These are phyloP conservation scores for Kluyveromyces marxianus DNA, from an alignment of 1,139 yeast genomes.

Conservation along the genomic window DNA sequence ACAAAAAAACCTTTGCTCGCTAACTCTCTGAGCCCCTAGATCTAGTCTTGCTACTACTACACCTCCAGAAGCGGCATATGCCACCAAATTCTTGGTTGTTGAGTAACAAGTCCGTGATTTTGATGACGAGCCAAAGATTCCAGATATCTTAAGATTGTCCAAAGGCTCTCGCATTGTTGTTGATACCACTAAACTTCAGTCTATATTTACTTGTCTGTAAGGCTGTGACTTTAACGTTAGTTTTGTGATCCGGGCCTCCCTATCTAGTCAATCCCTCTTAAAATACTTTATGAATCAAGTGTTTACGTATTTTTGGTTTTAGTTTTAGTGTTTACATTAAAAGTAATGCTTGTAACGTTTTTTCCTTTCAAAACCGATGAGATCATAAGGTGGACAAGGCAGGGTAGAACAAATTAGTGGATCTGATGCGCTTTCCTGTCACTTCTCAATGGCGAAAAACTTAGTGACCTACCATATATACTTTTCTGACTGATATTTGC, in stretches of 20 bases:
- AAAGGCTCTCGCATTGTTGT: constrained; percentile 1
- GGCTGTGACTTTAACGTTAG: neutral
- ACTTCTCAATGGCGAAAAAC: too few relatives aligned
- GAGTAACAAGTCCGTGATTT: constrained; percentile 2
- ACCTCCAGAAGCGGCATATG: constrained; percentile 6
- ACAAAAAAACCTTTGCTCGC: constrained; percentile 8
- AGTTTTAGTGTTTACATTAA: constrained; percentile 1
- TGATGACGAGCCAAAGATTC: constrained; percentile 6
- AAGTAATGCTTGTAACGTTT: neutral
- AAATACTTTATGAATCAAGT: neutral
- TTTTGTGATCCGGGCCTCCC: neutral
- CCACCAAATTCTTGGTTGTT: neutral
- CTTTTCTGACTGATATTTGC: too few relatives aligned
- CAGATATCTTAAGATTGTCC: constrained; percentile 1
- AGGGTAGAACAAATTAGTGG: neutral
- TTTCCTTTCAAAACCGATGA: neutral
- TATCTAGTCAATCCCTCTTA: neutral
- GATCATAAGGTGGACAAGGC: neutral
- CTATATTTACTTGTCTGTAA: neutral
- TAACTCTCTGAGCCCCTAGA: neutral
- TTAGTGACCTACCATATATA: too few relatives aligned
- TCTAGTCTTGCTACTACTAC: constrained; percentile 4
- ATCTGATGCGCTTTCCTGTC: too few relatives aligned
- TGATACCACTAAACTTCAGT: neutral
- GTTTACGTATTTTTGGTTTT: neutral